A percentile compares a stretch with the other conserved stretches of the same genome.
phyloP scores from a whole-genome alignment of 805 yeast genomes.

The Metschnikowia continentalis region DNA sequence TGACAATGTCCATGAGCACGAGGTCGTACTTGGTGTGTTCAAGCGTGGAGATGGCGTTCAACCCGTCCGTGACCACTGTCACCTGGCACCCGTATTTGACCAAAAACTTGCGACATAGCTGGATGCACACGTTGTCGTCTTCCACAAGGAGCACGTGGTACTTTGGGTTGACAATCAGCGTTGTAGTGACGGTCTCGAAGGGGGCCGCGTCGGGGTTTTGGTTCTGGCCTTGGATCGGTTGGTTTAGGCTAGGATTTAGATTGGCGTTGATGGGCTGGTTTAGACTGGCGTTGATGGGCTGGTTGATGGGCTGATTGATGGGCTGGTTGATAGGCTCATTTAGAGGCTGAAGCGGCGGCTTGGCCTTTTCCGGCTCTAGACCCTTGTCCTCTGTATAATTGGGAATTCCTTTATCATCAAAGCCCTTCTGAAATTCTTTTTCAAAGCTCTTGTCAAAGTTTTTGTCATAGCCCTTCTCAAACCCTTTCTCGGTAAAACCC shows the following conservation, averaged over 20 bases:
- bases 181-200: conserved; percentile 15
- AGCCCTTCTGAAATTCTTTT: not conserved
- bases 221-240: conserved; percentile 3
- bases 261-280: not conserved
- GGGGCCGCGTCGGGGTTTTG: conserved; percentile 3
- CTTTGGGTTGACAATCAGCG: conserved; percentile 36
- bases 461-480: conserved; percentile 1
- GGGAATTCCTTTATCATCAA: conserved; percentile 5
- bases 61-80: conserved; percentile 88
- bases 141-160: conserved; percentile 75
- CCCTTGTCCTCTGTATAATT: not conserved
- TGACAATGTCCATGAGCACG: conserved; percentile 82
- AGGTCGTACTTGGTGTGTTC: conserved; percentile 70
- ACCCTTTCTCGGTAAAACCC: conserved; percentile 6
- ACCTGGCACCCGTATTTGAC: conserved; percentile 89
- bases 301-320: not conserved
- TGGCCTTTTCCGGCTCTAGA: not conserved
- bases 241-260: not conserved
- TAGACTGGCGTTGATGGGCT: not conserved
- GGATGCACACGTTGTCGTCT: conserved; percentile 79
- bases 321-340: not conserved
- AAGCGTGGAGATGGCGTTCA: conserved; percentile 75
- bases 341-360: not conserved
- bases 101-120: conserved; percentile 75
- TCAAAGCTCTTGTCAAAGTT: not conserved